Percentiles rank a stretch among this genome's conserved stretches.
Conservation (phyloP, 306 rosid genomes). For the Cucurbita pepo region DNA sequence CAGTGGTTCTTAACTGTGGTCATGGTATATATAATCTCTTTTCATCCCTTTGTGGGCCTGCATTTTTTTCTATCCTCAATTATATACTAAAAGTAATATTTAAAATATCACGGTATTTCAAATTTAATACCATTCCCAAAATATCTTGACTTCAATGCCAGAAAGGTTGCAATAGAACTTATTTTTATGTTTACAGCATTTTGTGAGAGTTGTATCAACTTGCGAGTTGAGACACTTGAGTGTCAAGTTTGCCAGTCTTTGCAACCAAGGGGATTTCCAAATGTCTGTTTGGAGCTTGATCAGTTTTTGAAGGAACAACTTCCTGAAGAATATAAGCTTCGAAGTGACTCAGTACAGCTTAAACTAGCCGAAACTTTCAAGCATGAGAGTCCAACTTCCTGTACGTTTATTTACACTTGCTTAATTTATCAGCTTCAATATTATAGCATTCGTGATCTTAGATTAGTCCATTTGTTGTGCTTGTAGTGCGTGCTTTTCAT, state of each 20-base stretch:
- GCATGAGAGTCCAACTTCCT: slow-evolving; percentile 15
- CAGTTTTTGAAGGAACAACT: slow-evolving; percentile 45
- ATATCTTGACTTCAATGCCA: not conserved
- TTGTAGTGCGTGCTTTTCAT: not conserved
- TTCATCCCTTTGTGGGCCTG: slow-evolving; percentile 1
- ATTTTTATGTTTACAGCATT: slow-evolving; percentile 26
- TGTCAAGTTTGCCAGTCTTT: slow-evolving; percentile 56
- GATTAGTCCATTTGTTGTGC: not conserved
- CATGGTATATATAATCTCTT: slow-evolving; percentile 34
- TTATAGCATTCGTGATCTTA: not conserved
- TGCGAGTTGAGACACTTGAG: slow-evolving; percentile 32
- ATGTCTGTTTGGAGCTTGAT: slow-evolving; percentile 54
- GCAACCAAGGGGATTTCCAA: slow-evolving; percentile 59
- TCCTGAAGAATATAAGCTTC: slow-evolving; percentile 42
- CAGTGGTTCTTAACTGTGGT: slow-evolving; percentile 78
- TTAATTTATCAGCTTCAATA: not conserved
- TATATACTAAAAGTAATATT: not conserved
- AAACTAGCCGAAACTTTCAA: slow-evolving; percentile 16
- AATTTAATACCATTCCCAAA: slow-evolving; percentile 5
- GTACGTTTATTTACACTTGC: slow-evolving; percentile 25
- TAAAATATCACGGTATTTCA: not conserved
- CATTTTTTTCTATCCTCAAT: not conserved
- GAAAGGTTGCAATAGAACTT: not conserved
- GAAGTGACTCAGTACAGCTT: slow-evolving; percentile 31
- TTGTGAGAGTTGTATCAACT: slow-evolving; percentile 46